These are phyloP conservation scores for Saccharomycodes ludwigii DNA, from an alignment of 805 yeast genomes.

Conservation along the genomic window DNA sequence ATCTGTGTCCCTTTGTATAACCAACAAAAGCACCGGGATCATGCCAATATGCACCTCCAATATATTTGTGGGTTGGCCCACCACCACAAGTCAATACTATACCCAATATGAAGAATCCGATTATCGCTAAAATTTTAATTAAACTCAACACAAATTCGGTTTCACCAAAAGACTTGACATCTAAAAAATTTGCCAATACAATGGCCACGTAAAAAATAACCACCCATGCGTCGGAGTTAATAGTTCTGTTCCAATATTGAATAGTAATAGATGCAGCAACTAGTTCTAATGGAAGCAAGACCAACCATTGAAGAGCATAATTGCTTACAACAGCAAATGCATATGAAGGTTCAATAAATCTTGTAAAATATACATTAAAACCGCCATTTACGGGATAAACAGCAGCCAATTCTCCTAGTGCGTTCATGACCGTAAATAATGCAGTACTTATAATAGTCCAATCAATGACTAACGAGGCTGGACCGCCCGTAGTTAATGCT, in stretches of 20 bases:
- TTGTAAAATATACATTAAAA: conserved; percentile 34
- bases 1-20: conserved; percentile 22
- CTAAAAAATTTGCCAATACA: conserved; percentile 35
- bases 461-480: conserved; percentile 48
- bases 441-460: conserved; percentile 43
- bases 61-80: conserved; percentile 35
- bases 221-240: conserved; percentile 51
- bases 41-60: conserved; percentile 40
- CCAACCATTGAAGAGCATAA: conserved; percentile 44
- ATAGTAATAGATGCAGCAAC: conserved; percentile 50
- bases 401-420: conserved; percentile 41
- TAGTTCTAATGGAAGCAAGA: conserved; percentile 45
- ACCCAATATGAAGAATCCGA: conserved; percentile 36
- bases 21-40: conserved; percentile 40
- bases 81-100: conserved; percentile 41
- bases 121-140: conserved; percentile 35
- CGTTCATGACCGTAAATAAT: conserved; percentile 45
- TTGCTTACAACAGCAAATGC: conserved; percentile 45
- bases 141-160: conserved; percentile 39
- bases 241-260: conserved; percentile 38
- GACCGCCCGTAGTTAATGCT: conserved; percentile 49
- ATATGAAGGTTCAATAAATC: conserved; percentile 43
- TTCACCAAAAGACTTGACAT: conserved; percentile 45
- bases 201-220: conserved; percentile 39
- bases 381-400: conserved; percentile 44